Evolutionary conservation across 768 basidiomycete species (phyloP), one percentile per base, ranked within the genome.

Genomic region (Pleurotus eryngii): DNA sequence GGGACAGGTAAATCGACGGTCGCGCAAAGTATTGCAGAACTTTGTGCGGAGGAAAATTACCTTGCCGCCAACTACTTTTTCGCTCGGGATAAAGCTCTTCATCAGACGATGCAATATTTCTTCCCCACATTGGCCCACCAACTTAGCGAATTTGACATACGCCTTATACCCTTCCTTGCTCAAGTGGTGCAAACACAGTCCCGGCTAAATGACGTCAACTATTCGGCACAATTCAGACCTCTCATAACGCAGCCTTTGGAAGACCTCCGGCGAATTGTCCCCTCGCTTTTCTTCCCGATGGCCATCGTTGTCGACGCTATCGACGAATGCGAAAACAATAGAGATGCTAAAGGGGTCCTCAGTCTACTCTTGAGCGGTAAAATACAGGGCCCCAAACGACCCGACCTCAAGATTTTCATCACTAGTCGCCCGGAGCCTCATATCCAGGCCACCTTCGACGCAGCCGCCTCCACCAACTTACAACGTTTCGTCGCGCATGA

Each of bases 1-100:
- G 57, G 57, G 5, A 54, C 37, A 27, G 51, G 51, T 6, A 54
- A 54, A 42, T 54, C 27, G 11, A 54, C 51, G 7, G 22, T 54
- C 37, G 51, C 51, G 35, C 51, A 54, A 39, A 54, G 14, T 27
- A 22, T 54, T 4, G 51, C 51, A 9, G 51, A 54, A 26, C 35
- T n/a, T 12, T 30, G 35, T 20, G 30, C 12, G 11, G 18, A 39
- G 35, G 9, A 39, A n/a, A 27, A 7, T 14, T n/a, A 18, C 37
- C 51, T 54, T 11, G 42, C 42, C 5, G 30, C 30, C 9, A 11
- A 27, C 18, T 37, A 11, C 51, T 54, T 54, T 27, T 54, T 54
- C 37, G 43, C 51, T 7, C 26, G 51, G 8, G 39, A 54, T 22
- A 39, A 53, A 17, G 18, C 20, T 17, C 17, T 17, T 35, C 18